A percentile compares a stretch with the other conserved stretches of the same genome.
Conservation (phyloP, 1,284 basidiomycete species). For the Caloboletus firmus region DNA sequence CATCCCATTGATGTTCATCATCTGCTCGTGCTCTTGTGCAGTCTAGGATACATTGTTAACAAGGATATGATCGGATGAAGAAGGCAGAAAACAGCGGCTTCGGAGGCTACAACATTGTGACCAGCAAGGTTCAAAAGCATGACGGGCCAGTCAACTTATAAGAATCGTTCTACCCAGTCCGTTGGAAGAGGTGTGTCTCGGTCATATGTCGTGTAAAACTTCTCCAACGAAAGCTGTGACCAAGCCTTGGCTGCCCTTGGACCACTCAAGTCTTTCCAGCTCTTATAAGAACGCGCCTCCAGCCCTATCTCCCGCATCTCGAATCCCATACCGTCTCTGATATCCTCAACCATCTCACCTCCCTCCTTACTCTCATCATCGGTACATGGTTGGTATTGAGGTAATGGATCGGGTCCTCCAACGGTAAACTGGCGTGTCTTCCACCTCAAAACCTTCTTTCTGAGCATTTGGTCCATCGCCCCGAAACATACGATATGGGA, state of each 20-base stretch:
- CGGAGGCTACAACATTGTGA: neutral
- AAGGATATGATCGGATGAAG: neutral
- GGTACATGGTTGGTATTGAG: neutral
- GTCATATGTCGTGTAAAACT: neutral
- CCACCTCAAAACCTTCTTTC: neutral
- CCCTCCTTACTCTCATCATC: neutral
- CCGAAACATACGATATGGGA: neutral
- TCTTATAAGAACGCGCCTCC: neutral
- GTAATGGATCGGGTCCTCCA: neutral
- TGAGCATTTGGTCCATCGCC: neutral
- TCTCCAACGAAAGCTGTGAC: slow-evolving; percentile 1
- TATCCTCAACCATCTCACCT: neutral
- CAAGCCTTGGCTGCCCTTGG: slow-evolving; percentile 1
- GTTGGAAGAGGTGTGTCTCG: neutral
- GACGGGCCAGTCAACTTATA: neutral
- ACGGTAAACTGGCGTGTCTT: neutral
- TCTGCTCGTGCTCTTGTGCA: no score
- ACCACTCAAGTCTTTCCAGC: neutral
- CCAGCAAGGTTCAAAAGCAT: neutral
- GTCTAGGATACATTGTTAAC: no score
- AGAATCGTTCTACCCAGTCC: neutral
- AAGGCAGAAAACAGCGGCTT: neutral
- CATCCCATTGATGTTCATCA: no score
- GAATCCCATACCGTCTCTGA: slow-evolving; percentile 1
- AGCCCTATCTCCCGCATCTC: neutral